Evolutionary conservation across 106 monocot species (phyloP).

Genomic region (Dendrobium chrysotoxum): DNA sequence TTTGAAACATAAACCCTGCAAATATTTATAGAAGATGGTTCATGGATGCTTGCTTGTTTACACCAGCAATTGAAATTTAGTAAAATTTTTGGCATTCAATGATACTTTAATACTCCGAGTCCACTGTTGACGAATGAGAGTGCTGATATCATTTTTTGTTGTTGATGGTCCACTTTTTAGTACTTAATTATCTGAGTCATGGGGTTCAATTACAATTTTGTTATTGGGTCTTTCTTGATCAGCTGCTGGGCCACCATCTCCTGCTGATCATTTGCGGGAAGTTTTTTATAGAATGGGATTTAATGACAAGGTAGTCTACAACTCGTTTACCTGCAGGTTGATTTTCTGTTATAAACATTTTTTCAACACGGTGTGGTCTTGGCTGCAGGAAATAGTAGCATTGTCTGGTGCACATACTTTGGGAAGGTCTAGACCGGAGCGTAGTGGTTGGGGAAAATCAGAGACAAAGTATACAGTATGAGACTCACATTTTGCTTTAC

Average conservation of each 20-base stretch:
- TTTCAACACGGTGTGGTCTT: not conserved
- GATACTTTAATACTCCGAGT: not conserved
- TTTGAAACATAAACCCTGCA: not conserved
- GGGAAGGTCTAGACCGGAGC: slow-evolving; percentile 91
- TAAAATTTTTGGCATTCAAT: not conserved
- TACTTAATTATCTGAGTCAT: slow-evolving; percentile 1
- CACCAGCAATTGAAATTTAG: not conserved
- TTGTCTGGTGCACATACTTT: slow-evolving; percentile 97
- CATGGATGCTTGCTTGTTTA: not conserved
- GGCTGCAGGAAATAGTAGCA: slow-evolving; percentile 84
- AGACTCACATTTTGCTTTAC: not conserved
- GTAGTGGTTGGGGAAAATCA: slow-evolving; percentile 99
- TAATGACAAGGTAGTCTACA: slow-evolving; percentile 64
- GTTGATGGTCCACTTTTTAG: not conserved
- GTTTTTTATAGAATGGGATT: slow-evolving; percentile 98
- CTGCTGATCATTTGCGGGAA: slow-evolving; percentile 77
- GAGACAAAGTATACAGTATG: slow-evolving; percentile 97
- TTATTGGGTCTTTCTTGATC: not conserved
- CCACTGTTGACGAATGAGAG: not conserved
- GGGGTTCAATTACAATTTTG: not conserved
- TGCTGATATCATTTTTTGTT: not conserved
- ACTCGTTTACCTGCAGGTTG: not conserved
- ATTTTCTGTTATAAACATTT: not conserved
- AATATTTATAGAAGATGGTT: not conserved
- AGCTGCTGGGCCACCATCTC: slow-evolving; percentile 95